These are phyloP conservation scores for Urochloa ruziziensis DNA, from an alignment of 176 grass and related monocot species.

Conservation along the genomic window DNA sequence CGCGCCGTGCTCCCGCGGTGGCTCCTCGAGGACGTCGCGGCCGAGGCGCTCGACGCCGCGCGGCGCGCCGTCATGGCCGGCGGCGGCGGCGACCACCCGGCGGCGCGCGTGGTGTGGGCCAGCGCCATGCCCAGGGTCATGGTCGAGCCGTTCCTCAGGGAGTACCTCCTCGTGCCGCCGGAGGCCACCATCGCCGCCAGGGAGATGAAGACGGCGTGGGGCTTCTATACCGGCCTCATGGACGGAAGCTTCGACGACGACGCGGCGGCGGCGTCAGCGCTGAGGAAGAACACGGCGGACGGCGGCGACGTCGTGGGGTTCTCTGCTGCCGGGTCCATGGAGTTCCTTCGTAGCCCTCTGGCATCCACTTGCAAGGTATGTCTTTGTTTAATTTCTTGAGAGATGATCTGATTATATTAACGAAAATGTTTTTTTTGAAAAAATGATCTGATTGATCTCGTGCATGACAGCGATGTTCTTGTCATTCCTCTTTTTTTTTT, in stretches of 20 bases:
- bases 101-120: conserved; percentile 29
- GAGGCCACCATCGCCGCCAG: conserved; percentile 14
- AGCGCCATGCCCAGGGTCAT: conserved; percentile 45
- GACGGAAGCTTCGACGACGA: neutral
- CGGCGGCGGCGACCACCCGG: too few relatives aligned
- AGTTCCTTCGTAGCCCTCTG: conserved; percentile 1
- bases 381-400: neutral
- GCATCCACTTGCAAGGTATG: conserved; percentile 58
- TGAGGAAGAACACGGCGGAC: neutral
- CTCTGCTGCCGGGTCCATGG: conserved; percentile 9
- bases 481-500: too few relatives aligned
- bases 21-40: conserved; percentile 38
- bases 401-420: too few relatives aligned
- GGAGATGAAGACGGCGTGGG: conserved; percentile 49
- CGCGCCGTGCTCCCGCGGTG: conserved; percentile 62
- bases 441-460: neutral
- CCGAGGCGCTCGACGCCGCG: conserved; percentile 16
- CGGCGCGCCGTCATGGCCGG: too few relatives aligned
- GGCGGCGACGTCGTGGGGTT: conserved; percentile 35
- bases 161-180: conserved; percentile 40
- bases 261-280: neutral
- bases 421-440: too few relatives aligned
- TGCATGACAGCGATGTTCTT: neutral
- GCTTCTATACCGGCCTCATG: conserved; percentile 68
- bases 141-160: conserved; percentile 44